Percentiles rank a stretch among this genome's conserved stretches.
Evolutionary conservation across 345 rosid species (phyloP).

Genomic region (Bruguiera parviflora): DNA sequence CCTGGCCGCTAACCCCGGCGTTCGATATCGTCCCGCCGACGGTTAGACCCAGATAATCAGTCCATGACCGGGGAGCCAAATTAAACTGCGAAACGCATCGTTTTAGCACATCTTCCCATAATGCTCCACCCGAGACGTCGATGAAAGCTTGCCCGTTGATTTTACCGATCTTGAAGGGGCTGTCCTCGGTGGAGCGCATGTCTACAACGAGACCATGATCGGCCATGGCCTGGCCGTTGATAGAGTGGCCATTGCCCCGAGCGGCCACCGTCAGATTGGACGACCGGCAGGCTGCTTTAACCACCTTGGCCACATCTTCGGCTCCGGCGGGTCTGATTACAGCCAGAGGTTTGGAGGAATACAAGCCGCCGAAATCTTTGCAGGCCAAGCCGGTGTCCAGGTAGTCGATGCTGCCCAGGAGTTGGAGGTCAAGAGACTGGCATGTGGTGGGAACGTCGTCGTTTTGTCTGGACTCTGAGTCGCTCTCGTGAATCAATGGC

Average conservation of each 20-base stretch:
- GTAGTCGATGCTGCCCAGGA: slow-evolving; percentile 37
- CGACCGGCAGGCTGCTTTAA: slow-evolving; percentile 48
- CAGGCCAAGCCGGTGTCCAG: slow-evolving; percentile 37
- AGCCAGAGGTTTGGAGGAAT: slow-evolving; percentile 52
- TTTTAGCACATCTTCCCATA: slow-evolving; percentile 82
- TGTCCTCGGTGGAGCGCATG: slow-evolving; percentile 60
- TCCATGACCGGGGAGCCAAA: slow-evolving; percentile 87
- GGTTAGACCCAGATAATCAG: slow-evolving; percentile 78
- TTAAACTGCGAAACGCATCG: slow-evolving; percentile 54
- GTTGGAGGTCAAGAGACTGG: slow-evolving; percentile 50
- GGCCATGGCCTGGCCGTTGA: slow-evolving; percentile 97
- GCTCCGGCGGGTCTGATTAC: slow-evolving; percentile 54
- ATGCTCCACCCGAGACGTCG: slow-evolving; percentile 86
- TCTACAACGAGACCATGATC: slow-evolving; percentile 73
- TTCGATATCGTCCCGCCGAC: slow-evolving; percentile 94
- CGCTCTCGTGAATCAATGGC: slow-evolving; percentile 63
- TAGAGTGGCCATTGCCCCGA: slow-evolving; percentile 93
- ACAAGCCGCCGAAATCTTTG: slow-evolving; percentile 85
- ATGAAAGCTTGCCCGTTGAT: slow-evolving; percentile 28
- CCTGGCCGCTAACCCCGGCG: slow-evolving; percentile 94
- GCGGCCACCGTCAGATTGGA: slow-evolving; percentile 80
- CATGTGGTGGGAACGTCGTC: slow-evolving; percentile 39
- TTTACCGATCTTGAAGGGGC: slow-evolving; percentile 34
- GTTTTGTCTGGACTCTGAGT: slow-evolving; percentile 43
- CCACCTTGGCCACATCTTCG: slow-evolving; percentile 59